A percentile compares a stretch with the other conserved stretches of the same genome.
phyloP scores from a whole-genome alignment of 345 rosid species.

The Nasturtium officinale region DNA sequence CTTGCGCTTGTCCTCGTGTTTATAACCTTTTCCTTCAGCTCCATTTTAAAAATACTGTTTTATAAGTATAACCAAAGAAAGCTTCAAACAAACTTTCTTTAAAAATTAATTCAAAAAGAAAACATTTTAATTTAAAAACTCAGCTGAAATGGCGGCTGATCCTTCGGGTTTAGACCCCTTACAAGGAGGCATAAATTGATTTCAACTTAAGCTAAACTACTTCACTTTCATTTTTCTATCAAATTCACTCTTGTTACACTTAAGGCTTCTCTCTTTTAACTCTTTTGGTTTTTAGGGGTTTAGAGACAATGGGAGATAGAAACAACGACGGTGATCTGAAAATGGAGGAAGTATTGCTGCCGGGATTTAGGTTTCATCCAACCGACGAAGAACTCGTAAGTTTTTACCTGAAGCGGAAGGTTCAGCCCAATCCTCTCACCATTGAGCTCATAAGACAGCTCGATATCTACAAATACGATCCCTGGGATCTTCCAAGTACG shows the following conservation, averaged over 20 bases:
- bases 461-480: conserved; percentile 88
- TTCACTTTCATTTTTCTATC: conserved; percentile 38
- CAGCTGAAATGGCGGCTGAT: conserved; percentile 91
- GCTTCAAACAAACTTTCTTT: conserved; percentile 40
- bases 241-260: conserved; percentile 25
- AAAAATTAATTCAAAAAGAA: conserved; percentile 43
- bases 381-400: conserved; percentile 92
- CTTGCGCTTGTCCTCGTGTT: conserved; percentile 32
- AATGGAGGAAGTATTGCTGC: conserved; percentile 71
- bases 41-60: neutral
- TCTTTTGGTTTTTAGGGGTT: conserved; percentile 21
- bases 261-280: conserved; percentile 22
- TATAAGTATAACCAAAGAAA: conserved; percentile 15
- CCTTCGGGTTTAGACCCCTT: conserved; percentile 89
- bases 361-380: conserved; percentile 93
- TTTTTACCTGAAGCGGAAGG: conserved; percentile 77
- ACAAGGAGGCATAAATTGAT: conserved; percentile 70
- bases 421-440: conserved; percentile 68
- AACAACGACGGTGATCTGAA: conserved; percentile 52
- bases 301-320: conserved; percentile 49
- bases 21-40: conserved; percentile 28
- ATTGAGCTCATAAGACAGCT: conserved; percentile 82
- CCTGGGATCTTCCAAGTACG: conserved; percentile 98
- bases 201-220: conserved; percentile 49
- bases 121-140: conserved; percentile 38